phyloP scores from a whole-genome alignment of 169 alveolate genomes.

The Plasmodium gallinaceum region DNA sequence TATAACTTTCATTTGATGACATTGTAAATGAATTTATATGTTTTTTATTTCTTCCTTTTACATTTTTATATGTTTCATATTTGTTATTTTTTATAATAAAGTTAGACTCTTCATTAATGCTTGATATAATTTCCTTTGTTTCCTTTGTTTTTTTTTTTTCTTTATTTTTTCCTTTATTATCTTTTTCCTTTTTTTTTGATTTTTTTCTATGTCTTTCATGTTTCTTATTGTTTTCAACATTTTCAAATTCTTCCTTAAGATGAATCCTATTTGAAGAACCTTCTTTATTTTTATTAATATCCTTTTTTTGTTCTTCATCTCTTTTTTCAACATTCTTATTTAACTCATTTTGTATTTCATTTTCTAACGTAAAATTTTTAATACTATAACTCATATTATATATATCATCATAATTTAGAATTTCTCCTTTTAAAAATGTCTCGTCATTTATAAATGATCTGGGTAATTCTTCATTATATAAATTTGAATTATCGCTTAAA shows the following conservation, averaged over 20 bases:
- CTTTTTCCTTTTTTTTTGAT: too few species aligned
- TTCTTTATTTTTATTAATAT: neutral
- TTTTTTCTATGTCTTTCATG: too few species aligned
- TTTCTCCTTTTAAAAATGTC: conserved; percentile 28
- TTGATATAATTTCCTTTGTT: too few species aligned
- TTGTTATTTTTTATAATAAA: too few species aligned
- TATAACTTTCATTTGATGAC: neutral
- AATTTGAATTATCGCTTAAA: neutral
- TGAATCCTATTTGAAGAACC: too few species aligned
- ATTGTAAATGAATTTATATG: neutral
- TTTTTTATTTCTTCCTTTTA: neutral
- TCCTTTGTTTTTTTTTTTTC: too few species aligned
- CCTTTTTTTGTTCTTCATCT: neutral
- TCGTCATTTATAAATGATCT: conserved; percentile 23
- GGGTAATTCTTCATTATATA: neutral
- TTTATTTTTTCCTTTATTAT: too few species aligned
- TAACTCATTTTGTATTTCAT: conserved; percentile 14
- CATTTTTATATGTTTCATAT: too few species aligned
- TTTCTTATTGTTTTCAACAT: too few species aligned
- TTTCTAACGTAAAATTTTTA: conserved; percentile 21
- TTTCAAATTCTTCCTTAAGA: too few species aligned
- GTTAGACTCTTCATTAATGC: too few species aligned
- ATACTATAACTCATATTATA: conserved; percentile 30
- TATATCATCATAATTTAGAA: conserved; percentile 37
- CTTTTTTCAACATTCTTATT: conserved; percentile 15